These are phyloP conservation scores for Fusarium zealandicum DNA, from an alignment of 2,329 filamentous ascomycete species.

Conservation along the genomic window DNA sequence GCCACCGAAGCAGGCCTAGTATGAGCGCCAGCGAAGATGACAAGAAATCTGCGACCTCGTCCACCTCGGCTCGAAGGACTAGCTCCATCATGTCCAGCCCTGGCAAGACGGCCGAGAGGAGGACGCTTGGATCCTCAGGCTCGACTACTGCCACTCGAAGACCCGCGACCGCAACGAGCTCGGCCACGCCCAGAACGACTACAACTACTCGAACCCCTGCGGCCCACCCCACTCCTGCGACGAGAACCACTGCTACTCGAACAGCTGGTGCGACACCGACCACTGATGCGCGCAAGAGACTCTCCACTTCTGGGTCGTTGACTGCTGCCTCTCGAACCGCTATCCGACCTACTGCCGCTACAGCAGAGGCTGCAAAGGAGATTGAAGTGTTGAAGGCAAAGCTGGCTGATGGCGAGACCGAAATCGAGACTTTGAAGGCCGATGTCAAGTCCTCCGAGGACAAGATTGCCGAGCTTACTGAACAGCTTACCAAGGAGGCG, in stretches of 20 bases:
- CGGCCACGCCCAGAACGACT: constrained; percentile 47
- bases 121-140: constrained; percentile 45
- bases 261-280: constrained; percentile 51
- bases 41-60: constrained; percentile 52
- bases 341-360: constrained; percentile 51
- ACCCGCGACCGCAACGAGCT: constrained; percentile 43
- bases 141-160: constrained; percentile 47
- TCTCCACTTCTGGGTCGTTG: constrained; percentile 58
- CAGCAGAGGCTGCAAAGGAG: constrained; percentile 58
- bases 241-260: constrained; percentile 44
- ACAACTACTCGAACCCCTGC: constrained; percentile 41
- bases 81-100: constrained; percentile 54
- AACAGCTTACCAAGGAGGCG: constrained; percentile 56
- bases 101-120: constrained; percentile 46
- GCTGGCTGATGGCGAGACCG: constrained; percentile 63
- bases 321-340: constrained; percentile 48
- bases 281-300: constrained; percentile 61
- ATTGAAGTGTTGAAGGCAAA: constrained; percentile 67
- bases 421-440: constrained; percentile 63
- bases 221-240: constrained; percentile 14
- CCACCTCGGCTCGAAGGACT: constrained; percentile 51
- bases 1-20: constrained; percentile 56
- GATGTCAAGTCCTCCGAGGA: constrained; percentile 64
- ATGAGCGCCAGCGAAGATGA: constrained; percentile 61
- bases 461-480: constrained; percentile 62